Conservation (phyloP, 441 rosid species). For the Aquilaria agallochum region DNA sequence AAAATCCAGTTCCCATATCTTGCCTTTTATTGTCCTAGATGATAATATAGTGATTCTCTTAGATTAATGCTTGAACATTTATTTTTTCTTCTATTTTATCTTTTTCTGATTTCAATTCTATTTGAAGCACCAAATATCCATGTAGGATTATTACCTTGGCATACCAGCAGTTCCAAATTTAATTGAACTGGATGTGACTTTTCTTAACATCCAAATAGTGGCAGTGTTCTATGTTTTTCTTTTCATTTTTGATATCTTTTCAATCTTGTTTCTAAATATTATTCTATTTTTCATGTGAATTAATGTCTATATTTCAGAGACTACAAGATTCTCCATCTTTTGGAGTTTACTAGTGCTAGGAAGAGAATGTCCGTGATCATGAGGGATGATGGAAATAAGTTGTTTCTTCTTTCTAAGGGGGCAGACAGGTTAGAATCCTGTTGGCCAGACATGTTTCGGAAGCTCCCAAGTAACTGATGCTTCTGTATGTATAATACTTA, state of each 20-base stretch:
- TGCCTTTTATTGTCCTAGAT: too few relatives aligned
- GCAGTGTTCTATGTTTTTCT: background rate
- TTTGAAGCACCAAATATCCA: too few relatives aligned
- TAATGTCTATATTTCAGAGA: conserved; percentile 26
- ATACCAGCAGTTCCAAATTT: too few relatives aligned
- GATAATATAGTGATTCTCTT: too few relatives aligned
- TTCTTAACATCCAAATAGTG: too few relatives aligned
- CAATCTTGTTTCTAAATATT: background rate
- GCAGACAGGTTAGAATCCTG: conserved; percentile 65
- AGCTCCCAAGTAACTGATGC: background rate
- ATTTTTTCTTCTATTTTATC: background rate
- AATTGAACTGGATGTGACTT: too few relatives aligned
- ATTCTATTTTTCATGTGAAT: background rate
- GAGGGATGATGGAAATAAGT: conserved; percentile 40
- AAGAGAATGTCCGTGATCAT: conserved; percentile 86
- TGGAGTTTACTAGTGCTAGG: conserved; percentile 80
- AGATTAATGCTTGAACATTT: too few relatives aligned
- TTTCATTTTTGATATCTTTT: too few relatives aligned
- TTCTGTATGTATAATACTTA: conserved; percentile 8
- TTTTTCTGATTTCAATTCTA: too few relatives aligned
- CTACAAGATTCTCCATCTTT: conserved; percentile 57
- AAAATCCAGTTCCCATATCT: too few relatives aligned
- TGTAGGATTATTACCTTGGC: too few relatives aligned
- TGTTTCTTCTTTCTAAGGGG: conserved; percentile 70
- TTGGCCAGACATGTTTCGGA: conserved; percentile 8